phyloP scores from a whole-genome alignment of 73 alveolate species.

The Uronychia binucleata region DNA sequence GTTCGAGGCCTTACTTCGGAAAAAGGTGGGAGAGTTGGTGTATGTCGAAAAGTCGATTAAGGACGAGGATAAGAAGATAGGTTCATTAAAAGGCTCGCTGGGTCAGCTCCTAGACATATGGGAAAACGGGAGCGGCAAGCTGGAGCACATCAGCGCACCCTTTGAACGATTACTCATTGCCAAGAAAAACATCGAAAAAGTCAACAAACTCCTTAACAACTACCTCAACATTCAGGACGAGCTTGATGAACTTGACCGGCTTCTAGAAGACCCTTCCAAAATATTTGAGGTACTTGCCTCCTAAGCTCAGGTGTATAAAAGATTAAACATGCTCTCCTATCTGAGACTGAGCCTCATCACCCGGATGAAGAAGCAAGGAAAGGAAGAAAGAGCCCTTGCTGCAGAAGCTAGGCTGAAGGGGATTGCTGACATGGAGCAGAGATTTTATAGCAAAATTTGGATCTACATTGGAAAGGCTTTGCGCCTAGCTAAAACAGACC shows the following conservation, averaged over 20 bases:
- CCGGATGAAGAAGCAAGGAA: neutral
- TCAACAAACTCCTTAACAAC: neutral
- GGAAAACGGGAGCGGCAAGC: neutral
- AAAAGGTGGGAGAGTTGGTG: neutral
- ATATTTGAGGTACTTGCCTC: neutral
- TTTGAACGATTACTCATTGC: neutral
- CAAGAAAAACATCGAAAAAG: neutral
- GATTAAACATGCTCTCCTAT: neutral
- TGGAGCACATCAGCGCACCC: neutral
- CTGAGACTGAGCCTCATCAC: neutral
- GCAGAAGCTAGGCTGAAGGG: conserved; percentile 1
- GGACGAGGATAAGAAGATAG: neutral
- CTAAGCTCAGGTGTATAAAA: neutral
- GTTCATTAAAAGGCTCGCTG: neutral
- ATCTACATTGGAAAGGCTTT: neutral
- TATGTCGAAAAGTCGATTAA: too few species aligned
- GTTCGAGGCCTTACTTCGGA: too few species aligned
- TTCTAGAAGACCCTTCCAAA: neutral
- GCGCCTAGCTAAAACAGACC: neutral
- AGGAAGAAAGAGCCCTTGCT: neutral
- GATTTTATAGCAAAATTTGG: neutral
- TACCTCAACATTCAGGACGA: neutral
- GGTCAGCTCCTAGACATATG: neutral
- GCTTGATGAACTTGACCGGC: neutral
- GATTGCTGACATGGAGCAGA: neutral